A percentile compares a stretch with the other conserved stretches of the same genome.
phyloP scores from a whole-genome alignment of 345 rosid genomes.

The Geranium brycei region DNA sequence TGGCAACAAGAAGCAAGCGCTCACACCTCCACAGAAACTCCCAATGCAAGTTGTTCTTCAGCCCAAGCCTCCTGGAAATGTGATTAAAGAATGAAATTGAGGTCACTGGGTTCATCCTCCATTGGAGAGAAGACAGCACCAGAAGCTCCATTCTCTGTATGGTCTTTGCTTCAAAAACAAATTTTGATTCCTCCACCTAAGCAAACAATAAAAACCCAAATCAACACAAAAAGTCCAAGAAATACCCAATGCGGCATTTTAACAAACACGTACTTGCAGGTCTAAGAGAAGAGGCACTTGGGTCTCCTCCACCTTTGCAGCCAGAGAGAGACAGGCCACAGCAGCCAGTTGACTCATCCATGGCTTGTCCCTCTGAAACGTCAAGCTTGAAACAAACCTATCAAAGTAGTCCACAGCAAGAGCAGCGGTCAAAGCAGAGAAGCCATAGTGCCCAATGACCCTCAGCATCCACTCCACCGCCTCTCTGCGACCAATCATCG shows the following conservation, averaged over 20 bases:
- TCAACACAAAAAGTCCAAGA: conserved; percentile 1
- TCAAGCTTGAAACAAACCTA: conserved; percentile 48
- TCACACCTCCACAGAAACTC: conserved; percentile 59
- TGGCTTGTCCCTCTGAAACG: conserved; percentile 56
- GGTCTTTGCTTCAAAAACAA: conserved; percentile 69
- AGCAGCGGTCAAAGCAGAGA: conserved; percentile 48
- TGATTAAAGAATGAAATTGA: conserved; percentile 71
- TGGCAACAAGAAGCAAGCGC: conserved; percentile 49
- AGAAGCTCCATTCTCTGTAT: conserved; percentile 88
- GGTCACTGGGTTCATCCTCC: conserved; percentile 90
- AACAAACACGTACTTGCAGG: conserved; percentile 55
- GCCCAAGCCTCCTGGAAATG: conserved; percentile 53
- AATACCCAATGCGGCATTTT: conserved; percentile 11
- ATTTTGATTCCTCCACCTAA: conserved; percentile 66
- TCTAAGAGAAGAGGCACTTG: conserved; percentile 67
- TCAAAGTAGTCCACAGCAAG: conserved; percentile 88
- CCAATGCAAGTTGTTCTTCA: conserved; percentile 36
- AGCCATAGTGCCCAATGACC: conserved; percentile 50
- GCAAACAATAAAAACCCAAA: conserved; percentile 11
- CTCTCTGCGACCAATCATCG: conserved; percentile 35
- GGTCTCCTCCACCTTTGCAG: conserved; percentile 88
- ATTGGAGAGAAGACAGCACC: conserved; percentile 61
- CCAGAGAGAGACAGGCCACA: conserved; percentile 78
- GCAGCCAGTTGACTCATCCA: conserved; percentile 91
- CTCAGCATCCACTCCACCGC: conserved; percentile 65